Evolutionary conservation across 768 basidiomycete species (phyloP).

Genomic region (Trametes punicea): DNA sequence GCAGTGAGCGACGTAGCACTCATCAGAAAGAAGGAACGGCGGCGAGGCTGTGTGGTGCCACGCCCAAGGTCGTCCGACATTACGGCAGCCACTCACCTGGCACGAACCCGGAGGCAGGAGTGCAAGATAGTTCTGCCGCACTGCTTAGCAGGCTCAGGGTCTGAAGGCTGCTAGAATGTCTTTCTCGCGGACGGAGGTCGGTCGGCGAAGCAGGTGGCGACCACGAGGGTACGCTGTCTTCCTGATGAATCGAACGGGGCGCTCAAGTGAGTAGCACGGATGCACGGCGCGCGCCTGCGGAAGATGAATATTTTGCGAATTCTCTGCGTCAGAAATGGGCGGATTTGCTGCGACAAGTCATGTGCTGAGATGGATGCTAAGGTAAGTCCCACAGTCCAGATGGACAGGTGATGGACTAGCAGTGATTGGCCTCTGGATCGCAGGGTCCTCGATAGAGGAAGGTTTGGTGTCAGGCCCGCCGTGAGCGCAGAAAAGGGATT

Average conservation of each 20-base stretch:
- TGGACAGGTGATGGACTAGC: conserved; percentile 6
- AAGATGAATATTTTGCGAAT: not conserved
- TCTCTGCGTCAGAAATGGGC: not conserved
- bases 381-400: not conserved
- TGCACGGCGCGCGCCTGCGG: conserved; percentile 7
- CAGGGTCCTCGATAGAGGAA: not conserved
- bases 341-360: conserved; percentile 3
- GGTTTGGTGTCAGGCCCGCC: not conserved
- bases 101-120: too few species aligned
- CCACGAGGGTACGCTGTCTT: conserved; percentile 9
- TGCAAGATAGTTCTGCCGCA: conserved; percentile 1
- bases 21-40: not conserved
- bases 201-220: conserved; percentile 11
- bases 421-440: not conserved
- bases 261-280: not conserved
- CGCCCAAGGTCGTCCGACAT: not conserved
- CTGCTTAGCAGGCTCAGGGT: not conserved
- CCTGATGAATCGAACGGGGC: conserved; percentile 8
- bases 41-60: conserved; percentile 11
- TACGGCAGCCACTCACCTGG: too few species aligned
- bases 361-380: conserved; percentile 11
- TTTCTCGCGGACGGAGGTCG: not conserved
- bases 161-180: not conserved
- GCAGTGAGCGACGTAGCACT: too few species aligned
- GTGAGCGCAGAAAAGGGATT: not conserved